Evolutionary conservation across 1,139 yeast species (phyloP), one percentile per base, ranked within the genome.

Genomic region (Yamadazyma triangularis): DNA sequence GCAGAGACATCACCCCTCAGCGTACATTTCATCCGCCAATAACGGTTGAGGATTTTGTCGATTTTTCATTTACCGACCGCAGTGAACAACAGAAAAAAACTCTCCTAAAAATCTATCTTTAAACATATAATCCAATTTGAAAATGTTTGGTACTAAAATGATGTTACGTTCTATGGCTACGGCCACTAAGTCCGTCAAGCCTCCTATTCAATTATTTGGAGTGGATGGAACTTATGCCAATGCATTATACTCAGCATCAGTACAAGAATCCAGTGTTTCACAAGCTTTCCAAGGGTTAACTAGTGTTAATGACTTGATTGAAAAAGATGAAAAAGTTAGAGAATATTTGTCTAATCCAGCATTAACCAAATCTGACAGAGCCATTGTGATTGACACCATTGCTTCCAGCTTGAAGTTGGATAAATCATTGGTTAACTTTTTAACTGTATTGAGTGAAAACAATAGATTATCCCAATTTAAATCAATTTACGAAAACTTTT

Each of bases 221-320:
- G 69, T 91, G 47, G 96, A 89, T 49, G 98, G 97, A 57, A 88
- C 97, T 42, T 91, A 91, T 60, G 98, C 98, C 51, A 76, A 87
- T 40, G 96, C 99, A 30, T 75, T 91, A 50, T 91, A 82, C 77
- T 72, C 89, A 36, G 97, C 98, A 22, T 84, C 97, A 35, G 82
- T 81, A 46, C 85, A 85, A 73, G 79, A 80, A 50, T 76, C 94
- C 23, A 70, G 87, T 15, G 70, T 91, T 47, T 89, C 79, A 41
- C 65, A 77, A 51, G 79, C 95, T 32, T 77, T 72, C 58, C 69
- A 74, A 51, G 76, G 91, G 27, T 77, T 93, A 51, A 59, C 62
- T 47, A 64, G 77, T 47, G 62, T 91, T 48, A 60, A 71, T 51
- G 58, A 66, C 29, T 64, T 81, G 44, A 58, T 91, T 46, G 50